phyloP scores from a whole-genome alignment of 2,329 filamentous ascomycete species.

The Pseudonectria buxi region DNA sequence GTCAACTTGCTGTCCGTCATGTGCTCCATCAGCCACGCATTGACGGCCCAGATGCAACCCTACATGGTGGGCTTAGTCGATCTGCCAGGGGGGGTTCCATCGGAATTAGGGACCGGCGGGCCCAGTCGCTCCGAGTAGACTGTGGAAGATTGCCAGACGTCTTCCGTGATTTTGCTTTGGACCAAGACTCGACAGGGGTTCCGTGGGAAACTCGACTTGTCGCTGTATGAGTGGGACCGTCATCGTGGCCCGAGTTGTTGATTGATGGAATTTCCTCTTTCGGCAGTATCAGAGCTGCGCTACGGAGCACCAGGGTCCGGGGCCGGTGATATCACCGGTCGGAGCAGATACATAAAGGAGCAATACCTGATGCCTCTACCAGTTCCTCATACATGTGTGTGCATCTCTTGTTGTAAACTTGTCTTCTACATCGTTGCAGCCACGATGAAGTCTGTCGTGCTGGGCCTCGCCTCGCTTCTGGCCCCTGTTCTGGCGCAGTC shows the following conservation, averaged over 20 bases:
- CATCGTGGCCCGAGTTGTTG: conserved; percentile 1
- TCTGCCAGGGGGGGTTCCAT: background rate
- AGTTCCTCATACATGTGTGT: no score
- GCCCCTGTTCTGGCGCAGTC: conserved; percentile 4
- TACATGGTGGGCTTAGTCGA: background rate
- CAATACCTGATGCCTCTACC: no score
- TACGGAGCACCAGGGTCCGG: conserved; percentile 2
- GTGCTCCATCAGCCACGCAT: no score
- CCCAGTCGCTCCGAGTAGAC: no score
- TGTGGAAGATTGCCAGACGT: no score
- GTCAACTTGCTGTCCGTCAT: no score
- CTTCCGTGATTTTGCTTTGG: no score
- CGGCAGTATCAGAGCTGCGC: background rate
- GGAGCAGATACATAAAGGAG: no score
- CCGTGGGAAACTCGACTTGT: background rate
- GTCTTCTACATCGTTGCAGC: conserved; percentile 1
- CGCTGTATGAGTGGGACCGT: background rate
- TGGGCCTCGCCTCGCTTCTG: conserved; percentile 2
- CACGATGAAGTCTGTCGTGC: conserved; percentile 2
- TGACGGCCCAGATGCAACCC: background rate
- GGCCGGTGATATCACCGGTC: no score
- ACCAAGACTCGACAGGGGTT: no score
- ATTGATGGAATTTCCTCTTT: conserved; percentile 4
- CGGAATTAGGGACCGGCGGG: no score
- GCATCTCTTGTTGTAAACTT: no score